Percentiles rank a stretch among this genome's conserved stretches.
phyloP scores from a whole-genome alignment of 352 stramenopile species.

The Bremia lactucae region DNA sequence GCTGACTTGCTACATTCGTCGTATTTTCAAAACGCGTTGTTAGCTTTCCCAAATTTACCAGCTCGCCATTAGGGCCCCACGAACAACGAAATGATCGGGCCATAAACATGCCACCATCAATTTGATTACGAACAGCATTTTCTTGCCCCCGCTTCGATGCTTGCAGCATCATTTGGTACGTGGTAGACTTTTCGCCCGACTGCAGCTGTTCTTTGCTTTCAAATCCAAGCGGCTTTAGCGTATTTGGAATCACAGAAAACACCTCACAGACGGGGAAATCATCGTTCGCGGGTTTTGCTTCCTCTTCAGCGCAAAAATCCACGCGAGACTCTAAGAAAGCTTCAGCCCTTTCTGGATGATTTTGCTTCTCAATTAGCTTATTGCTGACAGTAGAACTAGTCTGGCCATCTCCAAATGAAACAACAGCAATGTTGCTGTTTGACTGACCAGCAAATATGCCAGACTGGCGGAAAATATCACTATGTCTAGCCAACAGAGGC shows the following conservation, averaged over 20 bases:
- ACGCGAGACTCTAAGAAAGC: conserved; percentile 4
- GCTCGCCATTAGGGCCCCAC: conserved; percentile 64
- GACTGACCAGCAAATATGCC: conserved; percentile 24
- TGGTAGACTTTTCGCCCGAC: conserved; percentile 36
- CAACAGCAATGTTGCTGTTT: conserved; percentile 15
- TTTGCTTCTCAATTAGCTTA: conserved; percentile 10
- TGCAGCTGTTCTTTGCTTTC: conserved; percentile 17
- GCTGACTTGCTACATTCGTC: conserved; percentile 10
- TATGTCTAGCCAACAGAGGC: conserved; percentile 22
- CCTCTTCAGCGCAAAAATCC: conserved; percentile 13
- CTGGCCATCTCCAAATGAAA: conserved; percentile 27
- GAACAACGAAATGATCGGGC: conserved; percentile 72
- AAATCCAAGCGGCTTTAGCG: conserved; percentile 20
- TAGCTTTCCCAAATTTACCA: conserved; percentile 52
- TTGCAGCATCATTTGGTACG: conserved; percentile 60
- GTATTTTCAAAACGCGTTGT: conserved; percentile 16
- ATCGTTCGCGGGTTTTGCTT: conserved; percentile 10
- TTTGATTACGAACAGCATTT: conserved; percentile 34
- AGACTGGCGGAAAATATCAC: conserved; percentile 34
- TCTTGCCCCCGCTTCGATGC: conserved; percentile 22
- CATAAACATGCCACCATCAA: conserved; percentile 64
- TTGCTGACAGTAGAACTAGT: conserved; percentile 4
- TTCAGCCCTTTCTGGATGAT: conserved; percentile 1
- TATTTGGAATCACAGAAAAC: conserved; percentile 25
- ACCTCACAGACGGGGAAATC: conserved; percentile 21